phyloP scores from a whole-genome alignment of 2,329 filamentous ascomycete species.

The Cordyceps farinosa region DNA sequence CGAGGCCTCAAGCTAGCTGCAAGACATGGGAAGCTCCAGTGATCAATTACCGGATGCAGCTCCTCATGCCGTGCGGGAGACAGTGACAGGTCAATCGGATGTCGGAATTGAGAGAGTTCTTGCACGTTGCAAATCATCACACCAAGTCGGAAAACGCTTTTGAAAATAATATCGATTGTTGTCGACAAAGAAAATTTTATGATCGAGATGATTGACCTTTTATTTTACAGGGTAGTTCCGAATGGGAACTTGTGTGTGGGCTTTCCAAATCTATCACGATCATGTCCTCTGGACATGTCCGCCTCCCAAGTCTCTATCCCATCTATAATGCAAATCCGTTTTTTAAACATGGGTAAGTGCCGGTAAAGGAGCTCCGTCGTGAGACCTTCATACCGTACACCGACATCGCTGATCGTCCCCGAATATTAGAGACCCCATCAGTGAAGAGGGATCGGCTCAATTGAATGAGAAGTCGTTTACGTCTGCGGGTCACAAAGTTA shows the following conservation, averaged over 20 bases:
- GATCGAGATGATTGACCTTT: slow-evolving; percentile 40
- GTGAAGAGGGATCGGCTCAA: slow-evolving; percentile 17
- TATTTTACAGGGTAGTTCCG: slow-evolving; percentile 42
- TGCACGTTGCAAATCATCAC: not conserved
- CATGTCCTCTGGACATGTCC: slow-evolving; percentile 32
- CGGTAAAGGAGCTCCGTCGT: slow-evolving; percentile 9
- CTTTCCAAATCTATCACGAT: slow-evolving; percentile 35
- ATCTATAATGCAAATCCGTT: slow-evolving; percentile 20
- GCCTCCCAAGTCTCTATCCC: slow-evolving; percentile 19
- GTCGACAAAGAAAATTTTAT: slow-evolving; percentile 29
- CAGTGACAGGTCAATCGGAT: not conserved
- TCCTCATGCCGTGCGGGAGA: not conserved
- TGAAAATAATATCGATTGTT: slow-evolving; percentile 14
- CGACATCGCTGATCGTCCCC: slow-evolving; percentile 20
- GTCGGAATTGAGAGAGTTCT: not conserved
- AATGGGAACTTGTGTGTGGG: slow-evolving; percentile 30
- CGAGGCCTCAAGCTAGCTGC: not conserved
- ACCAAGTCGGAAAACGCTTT: not conserved
- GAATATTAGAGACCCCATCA: slow-evolving; percentile 18
- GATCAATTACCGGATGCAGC: not conserved
- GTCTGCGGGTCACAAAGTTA: slow-evolving; percentile 27
- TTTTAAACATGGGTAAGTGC: slow-evolving; percentile 18
- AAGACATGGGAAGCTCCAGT: not conserved
- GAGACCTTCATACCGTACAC: slow-evolving; percentile 15
- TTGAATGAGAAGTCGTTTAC: slow-evolving; percentile 32